phyloP scores from a whole-genome alignment of 2,329 filamentous ascomycete genomes.

The Nothopassalora personata region DNA sequence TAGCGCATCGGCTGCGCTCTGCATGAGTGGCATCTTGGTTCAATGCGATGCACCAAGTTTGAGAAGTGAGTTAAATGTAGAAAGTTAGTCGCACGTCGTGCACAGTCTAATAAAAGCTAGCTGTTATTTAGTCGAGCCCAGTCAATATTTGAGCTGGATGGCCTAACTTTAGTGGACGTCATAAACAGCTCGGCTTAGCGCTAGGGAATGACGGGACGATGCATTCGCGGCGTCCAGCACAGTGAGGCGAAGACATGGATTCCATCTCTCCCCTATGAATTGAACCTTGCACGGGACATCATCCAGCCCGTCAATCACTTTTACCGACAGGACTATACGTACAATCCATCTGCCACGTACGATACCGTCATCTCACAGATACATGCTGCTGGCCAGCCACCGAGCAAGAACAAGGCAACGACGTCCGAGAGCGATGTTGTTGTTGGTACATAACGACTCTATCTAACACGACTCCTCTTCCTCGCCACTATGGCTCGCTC shows the following conservation, averaged over 20 bases:
- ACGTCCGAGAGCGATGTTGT: background rate
- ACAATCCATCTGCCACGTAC: background rate
- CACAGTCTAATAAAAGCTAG: too few relatives aligned
- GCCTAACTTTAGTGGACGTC: too few relatives aligned
- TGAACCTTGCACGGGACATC: background rate
- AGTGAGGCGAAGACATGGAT: background rate
- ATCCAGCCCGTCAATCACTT: background rate
- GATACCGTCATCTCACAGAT: background rate
- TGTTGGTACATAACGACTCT: background rate
- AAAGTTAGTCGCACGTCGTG: too few relatives aligned
- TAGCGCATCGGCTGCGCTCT: constrained; percentile 70
- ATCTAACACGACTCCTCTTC: background rate
- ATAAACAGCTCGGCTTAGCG: too few relatives aligned
- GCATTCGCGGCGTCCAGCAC: too few relatives aligned
- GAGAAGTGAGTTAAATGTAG: background rate
- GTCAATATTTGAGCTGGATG: too few relatives aligned
- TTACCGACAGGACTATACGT: background rate
- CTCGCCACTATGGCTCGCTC: constrained; percentile 16
- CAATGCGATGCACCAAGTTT: background rate
- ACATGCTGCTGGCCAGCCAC: background rate
- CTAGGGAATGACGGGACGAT: too few relatives aligned
- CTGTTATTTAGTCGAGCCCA: too few relatives aligned
- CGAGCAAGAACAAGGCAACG: background rate
- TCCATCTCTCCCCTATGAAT: background rate
- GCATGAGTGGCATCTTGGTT: constrained; percentile 58